Evolutionary conservation across 345 rosid genomes (phyloP), one percentile per base, ranked within the genome.

Genomic region (Hibiscus trionum): DNA sequence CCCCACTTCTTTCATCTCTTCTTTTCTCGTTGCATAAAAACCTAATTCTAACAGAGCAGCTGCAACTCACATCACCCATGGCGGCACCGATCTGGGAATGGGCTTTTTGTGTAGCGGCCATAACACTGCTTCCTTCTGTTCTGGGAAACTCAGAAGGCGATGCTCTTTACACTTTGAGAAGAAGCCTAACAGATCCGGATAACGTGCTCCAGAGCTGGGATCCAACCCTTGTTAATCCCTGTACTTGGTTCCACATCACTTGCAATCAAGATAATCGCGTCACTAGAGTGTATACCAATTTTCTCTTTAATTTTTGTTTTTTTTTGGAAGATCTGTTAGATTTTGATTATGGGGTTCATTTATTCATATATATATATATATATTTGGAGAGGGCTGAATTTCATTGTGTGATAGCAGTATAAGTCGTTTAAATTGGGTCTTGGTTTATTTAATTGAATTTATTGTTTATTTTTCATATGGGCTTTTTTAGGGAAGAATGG

Each of bases 161-260:
- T 80, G 96, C 98, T 37, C 88, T 91, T 5, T 86, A 84, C 83
- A 79, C 88, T 0, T 86, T 94, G 35, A 82, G 97, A 29, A 79
- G 76, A 76, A 88, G 95, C 84, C 75, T 94, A 37, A 79, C 87
- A 27, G 97, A 93, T 77, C 97, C 91, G 15, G 89, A 90, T 78
- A 87, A 84, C 85, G 95, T 88, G 7, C 91, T 94, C 72, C 97
- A 91, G 82, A 94, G 98, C 87, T 94, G 98, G 98, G 98, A 94
- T 90, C 98, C 98, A 11, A 94, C 88, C 56, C 91, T 94, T 21
- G 98, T 94, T 55, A 93, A 83, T 75, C 97, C 98, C 0, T 94
- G 98, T 72, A 94, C 98, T 44, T 94, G 98, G 98, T 94, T 94
- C 78, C 98, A 94, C 76, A 81, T 91, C 86, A 91, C 96, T 71